Percentiles rank a stretch among this genome's conserved stretches.
phyloP scores from a whole-genome alignment of 1,139 yeast species.

The Yamadazyma songkhlaensis region DNA sequence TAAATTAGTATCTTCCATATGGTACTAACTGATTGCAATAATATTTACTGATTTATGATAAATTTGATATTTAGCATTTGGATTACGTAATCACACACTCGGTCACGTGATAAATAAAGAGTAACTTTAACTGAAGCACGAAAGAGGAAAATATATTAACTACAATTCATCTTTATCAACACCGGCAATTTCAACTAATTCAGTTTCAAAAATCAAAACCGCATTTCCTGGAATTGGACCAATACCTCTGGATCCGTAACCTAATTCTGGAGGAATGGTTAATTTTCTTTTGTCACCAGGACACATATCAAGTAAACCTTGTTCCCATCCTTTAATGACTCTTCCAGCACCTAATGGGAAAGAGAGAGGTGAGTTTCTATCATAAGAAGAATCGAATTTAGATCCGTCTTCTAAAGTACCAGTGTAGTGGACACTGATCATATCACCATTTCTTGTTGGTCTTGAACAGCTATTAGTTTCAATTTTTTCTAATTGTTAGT shows the following conservation, averaged over 20 bases:
- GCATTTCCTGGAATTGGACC: conserved; percentile 80
- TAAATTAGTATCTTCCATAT: too few relatives aligned
- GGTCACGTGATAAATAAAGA: too few relatives aligned
- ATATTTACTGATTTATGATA: too few relatives aligned
- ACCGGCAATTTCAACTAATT: conserved; percentile 50
- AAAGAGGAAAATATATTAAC: background rate
- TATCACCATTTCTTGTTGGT: conserved; percentile 62
- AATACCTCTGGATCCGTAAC: conserved; percentile 73
- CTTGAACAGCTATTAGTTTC: conserved; percentile 53
- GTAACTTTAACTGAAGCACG: background rate
- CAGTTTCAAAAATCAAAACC: conserved; percentile 57
- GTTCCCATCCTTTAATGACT: conserved; percentile 88
- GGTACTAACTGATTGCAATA: too few relatives aligned
- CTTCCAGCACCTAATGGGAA: conserved; percentile 72
- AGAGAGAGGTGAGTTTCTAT: conserved; percentile 62
- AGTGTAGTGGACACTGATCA: conserved; percentile 68
- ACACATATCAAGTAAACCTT: conserved; percentile 76
- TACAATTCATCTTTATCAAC: conserved; percentile 16
- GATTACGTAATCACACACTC: too few relatives aligned
- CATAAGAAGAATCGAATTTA: conserved; percentile 70
- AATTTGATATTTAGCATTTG: background rate
- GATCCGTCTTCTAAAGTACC: conserved; percentile 69
- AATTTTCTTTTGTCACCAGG: conserved; percentile 81
- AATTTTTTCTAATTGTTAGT: conserved; percentile 17
- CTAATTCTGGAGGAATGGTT: conserved; percentile 73